These are phyloP conservation scores for Leccinum boreale DNA, from an alignment of 768 basidiomycete species.

Conservation along the genomic window DNA sequence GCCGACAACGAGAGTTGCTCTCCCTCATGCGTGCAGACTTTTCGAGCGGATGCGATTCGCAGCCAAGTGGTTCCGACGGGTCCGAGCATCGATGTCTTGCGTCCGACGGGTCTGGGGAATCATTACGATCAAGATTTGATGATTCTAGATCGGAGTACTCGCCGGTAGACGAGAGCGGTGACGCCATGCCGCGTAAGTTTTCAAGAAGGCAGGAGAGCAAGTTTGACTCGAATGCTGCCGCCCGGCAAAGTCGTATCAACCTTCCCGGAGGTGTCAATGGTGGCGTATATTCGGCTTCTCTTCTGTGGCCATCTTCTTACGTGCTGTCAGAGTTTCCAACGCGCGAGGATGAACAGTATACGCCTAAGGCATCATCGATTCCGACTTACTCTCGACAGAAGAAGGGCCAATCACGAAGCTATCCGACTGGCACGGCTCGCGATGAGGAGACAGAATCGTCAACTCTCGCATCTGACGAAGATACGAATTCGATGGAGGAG, in stretches of 20 bases:
- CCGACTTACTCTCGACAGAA: constrained; percentile 6
- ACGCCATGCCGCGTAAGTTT: not conserved
- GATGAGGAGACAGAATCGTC: constrained; percentile 14
- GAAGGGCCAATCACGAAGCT: not conserved
- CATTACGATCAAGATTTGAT: constrained; percentile 18
- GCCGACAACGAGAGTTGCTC: constrained; percentile 21
- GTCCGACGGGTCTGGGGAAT: constrained; percentile 20
- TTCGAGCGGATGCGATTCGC: constrained; percentile 19
- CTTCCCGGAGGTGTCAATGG: not conserved
- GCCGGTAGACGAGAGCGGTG: constrained; percentile 20
- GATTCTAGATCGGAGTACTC: constrained; percentile 34
- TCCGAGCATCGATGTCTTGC: constrained; percentile 9
- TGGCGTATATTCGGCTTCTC: constrained; percentile 8
- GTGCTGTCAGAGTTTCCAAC: constrained; percentile 2
- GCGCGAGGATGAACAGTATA: constrained; percentile 18
- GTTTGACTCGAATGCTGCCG: not conserved
- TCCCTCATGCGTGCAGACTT: constrained; percentile 3
- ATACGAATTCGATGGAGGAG: constrained; percentile 1
- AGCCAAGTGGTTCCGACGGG: constrained; percentile 14
- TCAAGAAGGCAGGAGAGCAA: constrained; percentile 5
- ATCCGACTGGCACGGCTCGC: not conserved
- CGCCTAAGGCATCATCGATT: constrained; percentile 12
- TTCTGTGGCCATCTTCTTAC: constrained; percentile 5
- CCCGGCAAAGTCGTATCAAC: constrained; percentile 5
- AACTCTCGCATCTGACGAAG: constrained; percentile 16